A percentile compares a stretch with the other conserved stretches of the same genome.
These are phyloP conservation scores for Macrophomina tecta DNA, from an alignment of 2,329 filamentous ascomycete genomes.

Conservation along the genomic window DNA sequence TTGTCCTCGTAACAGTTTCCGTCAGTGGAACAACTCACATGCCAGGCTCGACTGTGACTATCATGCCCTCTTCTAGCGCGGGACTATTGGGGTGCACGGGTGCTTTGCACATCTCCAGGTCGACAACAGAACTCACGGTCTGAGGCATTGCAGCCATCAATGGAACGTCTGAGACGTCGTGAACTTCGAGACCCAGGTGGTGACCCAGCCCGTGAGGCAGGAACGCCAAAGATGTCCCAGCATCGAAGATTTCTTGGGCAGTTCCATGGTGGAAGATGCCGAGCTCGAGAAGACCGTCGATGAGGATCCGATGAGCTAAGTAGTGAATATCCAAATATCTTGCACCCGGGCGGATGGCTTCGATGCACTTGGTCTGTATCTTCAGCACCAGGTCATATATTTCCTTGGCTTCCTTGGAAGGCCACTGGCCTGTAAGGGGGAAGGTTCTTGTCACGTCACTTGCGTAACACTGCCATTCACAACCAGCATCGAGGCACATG, in stretches of 20 bases:
- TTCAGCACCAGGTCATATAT: constrained; percentile 79
- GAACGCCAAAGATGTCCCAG: constrained; percentile 85
- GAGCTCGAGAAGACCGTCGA: constrained; percentile 71
- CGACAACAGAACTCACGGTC: constrained; percentile 43
- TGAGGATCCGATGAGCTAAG: constrained; percentile 73
- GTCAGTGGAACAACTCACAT: constrained; percentile 40
- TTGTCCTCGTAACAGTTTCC: background rate
- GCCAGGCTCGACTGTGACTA: constrained; percentile 63
- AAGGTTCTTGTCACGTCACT: constrained; percentile 90
- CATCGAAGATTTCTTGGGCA: constrained; percentile 73
- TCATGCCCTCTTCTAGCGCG: constrained; percentile 59
- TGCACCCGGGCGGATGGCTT: constrained; percentile 70
- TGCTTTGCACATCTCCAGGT: constrained; percentile 38
- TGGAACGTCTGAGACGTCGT: constrained; percentile 61
- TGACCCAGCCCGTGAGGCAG: constrained; percentile 92
- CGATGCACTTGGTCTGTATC: constrained; percentile 81
- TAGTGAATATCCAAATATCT: constrained; percentile 75
- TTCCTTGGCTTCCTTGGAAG: constrained; percentile 67
- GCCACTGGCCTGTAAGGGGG: constrained; percentile 74
- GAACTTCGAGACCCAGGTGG: constrained; percentile 90
- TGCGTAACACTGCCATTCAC: constrained; percentile 84
- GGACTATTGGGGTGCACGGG: constrained; percentile 42
- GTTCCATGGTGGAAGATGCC: constrained; percentile 73
- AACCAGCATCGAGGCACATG: constrained; percentile 85
- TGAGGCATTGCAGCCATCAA: constrained; percentile 8